A percentile compares a stretch with the other conserved stretches of the same genome.
phyloP scores from a whole-genome alignment of 1,139 yeast species.

The Hemisphaericaspora xylofermentans region DNA sequence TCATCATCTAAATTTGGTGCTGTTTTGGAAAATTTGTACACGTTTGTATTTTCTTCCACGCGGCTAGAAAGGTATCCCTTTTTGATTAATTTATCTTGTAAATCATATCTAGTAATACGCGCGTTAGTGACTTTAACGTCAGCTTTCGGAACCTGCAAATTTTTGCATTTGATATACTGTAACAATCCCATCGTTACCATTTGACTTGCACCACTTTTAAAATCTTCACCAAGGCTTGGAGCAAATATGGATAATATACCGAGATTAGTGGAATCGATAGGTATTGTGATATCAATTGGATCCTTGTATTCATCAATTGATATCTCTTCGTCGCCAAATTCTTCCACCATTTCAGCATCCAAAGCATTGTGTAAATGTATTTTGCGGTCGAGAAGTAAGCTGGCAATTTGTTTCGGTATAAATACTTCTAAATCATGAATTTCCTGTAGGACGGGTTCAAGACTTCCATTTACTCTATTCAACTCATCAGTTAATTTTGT shows the following conservation, averaged over 20 bases:
- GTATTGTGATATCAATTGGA: constrained; percentile 41
- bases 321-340: constrained; percentile 7
- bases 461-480: neutral
- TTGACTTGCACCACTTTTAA: constrained; percentile 41
- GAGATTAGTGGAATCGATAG: constrained; percentile 10
- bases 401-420: constrained; percentile 18
- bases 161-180: constrained; percentile 25
- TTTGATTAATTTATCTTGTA: constrained; percentile 11
- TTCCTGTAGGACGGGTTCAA: constrained; percentile 6
- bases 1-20: constrained; percentile 5
- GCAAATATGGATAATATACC: constrained; percentile 36
- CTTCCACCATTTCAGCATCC: constrained; percentile 13
- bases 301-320: constrained; percentile 18
- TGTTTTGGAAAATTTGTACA: constrained; percentile 5
- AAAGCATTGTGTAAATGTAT: constrained; percentile 8
- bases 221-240: neutral
- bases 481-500: constrained; percentile 13
- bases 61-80: constrained; percentile 7
- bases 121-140: constrained; percentile 3
- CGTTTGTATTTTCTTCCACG: constrained; percentile 8
- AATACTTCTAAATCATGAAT: constrained; percentile 13
- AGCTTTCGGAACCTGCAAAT: neutral
- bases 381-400: constrained; percentile 15
- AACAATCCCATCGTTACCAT: constrained; percentile 27
- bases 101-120: constrained; percentile 6